Conservation (phyloP, 352 stramenopile genomes). For the Globisporangium nunn region DNA sequence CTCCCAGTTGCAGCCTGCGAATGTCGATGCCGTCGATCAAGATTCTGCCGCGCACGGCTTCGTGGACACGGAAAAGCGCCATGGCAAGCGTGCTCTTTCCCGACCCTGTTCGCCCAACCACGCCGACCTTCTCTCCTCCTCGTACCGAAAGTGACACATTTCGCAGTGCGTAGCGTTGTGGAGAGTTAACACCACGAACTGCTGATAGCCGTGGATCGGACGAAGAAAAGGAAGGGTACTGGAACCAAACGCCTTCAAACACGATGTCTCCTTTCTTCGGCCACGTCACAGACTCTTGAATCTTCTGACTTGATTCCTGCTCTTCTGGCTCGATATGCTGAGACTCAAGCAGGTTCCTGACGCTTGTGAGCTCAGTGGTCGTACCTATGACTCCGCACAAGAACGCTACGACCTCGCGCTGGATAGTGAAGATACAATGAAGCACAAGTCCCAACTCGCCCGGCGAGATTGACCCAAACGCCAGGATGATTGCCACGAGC, state of each 20-base stretch:
- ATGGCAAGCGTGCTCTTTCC: constrained; percentile 55
- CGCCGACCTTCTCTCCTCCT: constrained; percentile 2
- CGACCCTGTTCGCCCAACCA: constrained; percentile 24
- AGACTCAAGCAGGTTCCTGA: constrained; percentile 35
- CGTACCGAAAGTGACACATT: constrained; percentile 1
- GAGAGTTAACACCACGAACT: too few species aligned
- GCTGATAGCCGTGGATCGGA: too few species aligned
- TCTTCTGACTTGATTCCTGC: constrained; percentile 3
- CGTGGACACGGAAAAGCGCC: constrained; percentile 45
- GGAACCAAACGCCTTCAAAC: constrained; percentile 78
- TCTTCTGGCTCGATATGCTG: constrained; percentile 53
- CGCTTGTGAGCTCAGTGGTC: constrained; percentile 29
- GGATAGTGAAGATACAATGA: constrained; percentile 18
- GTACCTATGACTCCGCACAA: constrained; percentile 25
- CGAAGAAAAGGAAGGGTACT: constrained; percentile 35
- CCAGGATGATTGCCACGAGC: constrained; percentile 25
- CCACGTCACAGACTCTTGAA: constrained; percentile 47
- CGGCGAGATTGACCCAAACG: constrained; percentile 6
- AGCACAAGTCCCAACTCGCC: too few species aligned
- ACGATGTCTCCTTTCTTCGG: constrained; percentile 40
- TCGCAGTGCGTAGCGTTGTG: background rate
- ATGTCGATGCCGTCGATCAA: constrained; percentile 87
- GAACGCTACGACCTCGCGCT: constrained; percentile 28
- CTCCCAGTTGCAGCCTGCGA: constrained; percentile 20
- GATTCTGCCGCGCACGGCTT: constrained; percentile 50